Base-by-base conservation (phyloP, 2,329 filamentous ascomycete species). In the Chaetomium strumarium region DNA sequence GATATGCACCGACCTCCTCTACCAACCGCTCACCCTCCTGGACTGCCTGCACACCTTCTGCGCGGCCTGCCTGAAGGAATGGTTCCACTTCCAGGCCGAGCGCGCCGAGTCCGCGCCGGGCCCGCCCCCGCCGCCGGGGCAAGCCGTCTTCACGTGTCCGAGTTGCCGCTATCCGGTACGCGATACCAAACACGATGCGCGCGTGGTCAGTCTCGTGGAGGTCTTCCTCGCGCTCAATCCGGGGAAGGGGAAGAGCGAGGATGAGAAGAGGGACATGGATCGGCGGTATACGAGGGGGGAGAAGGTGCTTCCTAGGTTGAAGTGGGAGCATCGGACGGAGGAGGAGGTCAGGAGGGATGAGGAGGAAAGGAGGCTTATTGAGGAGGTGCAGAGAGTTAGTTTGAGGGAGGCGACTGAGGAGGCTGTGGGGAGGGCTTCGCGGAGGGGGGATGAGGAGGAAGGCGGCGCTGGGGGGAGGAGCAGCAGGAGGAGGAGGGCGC, bases 1-100 rank as follows among this genome's bases (percentile, higher is more conserved):
- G 91, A 99, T 99, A 65, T 99, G 93, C 76, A 95, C 92, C 62
- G 93, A 97, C 70, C 81, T 96, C 59, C 83, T 96, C 58, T 95
- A 90, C 72, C 88, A 95, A 68, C 90, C 91, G 33, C 79, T 95
- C 58, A 95, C 90, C 29, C 83, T 95, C 46, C 87, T 96, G 68
- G 89, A 96, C 74, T 96, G 90, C 67, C 81, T 96, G 41, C 90
- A 96, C 72, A 96, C 92, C 42, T 99, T 95, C 70, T 99, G 93
- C 74, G 93, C 91, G 58, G 87, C 88, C 37, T 99, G 93, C 67
- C 70, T 97, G 54, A 96, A 95, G 69, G 90, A 95, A 74, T 99
- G 93, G 93, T 99, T 97, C 67, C 75, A 77, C 58, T 93, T 84
- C 70, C 90, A 96, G 68, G 84, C 84, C 36, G 74, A 77, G 30